Conservation (phyloP, 306 rosid genomes). For the Rosa persica region DNA sequence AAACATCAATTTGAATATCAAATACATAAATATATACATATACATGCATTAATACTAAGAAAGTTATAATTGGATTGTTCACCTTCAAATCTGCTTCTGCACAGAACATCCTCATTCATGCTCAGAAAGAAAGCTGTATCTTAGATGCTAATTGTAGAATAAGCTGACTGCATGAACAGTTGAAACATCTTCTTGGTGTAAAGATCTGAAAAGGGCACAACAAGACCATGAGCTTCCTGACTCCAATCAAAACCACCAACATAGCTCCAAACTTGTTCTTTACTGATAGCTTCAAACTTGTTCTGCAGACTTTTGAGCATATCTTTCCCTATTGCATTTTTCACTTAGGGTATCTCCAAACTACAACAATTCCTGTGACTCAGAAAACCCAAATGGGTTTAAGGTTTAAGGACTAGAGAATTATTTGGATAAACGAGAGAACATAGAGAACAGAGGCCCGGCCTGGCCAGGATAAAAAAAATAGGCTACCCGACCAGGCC, state of each 20-base stretch:
- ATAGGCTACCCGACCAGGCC: too few relatives aligned
- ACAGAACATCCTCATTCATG: conserved; percentile 41
- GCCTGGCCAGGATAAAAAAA: too few relatives aligned
- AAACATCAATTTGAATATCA: not conserved
- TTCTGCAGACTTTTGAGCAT: conserved; percentile 55
- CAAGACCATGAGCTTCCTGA: too few relatives aligned
- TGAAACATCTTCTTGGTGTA: too few relatives aligned
- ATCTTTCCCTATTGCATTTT: conserved; percentile 72
- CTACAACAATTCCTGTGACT: conserved; percentile 56
- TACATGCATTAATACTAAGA: not conserved
- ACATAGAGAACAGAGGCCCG: too few relatives aligned
- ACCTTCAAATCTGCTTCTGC: conserved; percentile 72
- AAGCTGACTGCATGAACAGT: not conserved
- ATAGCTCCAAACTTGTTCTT: conserved; percentile 35
- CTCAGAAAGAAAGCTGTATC: too few relatives aligned
- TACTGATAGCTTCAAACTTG: conserved; percentile 50
- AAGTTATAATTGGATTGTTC: not conserved
- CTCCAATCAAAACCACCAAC: too few relatives aligned
- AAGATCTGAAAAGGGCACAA: not conserved
- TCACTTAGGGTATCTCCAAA: conserved; percentile 66
- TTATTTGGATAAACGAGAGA: too few relatives aligned
- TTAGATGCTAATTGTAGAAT: not conserved
- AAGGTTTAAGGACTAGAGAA: too few relatives aligned
- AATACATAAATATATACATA: not conserved
- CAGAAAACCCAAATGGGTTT: conserved; percentile 11